Percentiles rank a stretch among this genome's conserved stretches.
Conservation (phyloP, 1,284 basidiomycete species). For the Trametes hirsuta region DNA sequence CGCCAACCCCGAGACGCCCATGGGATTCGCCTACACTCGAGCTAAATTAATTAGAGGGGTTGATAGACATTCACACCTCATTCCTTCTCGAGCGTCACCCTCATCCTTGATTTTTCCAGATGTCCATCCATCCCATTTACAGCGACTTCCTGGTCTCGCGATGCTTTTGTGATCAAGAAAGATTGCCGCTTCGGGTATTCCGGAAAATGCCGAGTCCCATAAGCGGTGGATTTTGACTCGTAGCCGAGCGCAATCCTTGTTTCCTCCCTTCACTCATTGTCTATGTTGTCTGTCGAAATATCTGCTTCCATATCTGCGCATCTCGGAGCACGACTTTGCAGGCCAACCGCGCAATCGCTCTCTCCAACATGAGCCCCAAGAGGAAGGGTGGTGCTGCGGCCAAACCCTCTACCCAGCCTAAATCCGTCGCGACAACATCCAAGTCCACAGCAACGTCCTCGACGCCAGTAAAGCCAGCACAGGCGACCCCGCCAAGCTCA, state of each 20-base stretch:
- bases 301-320: slow-evolving; percentile 21
- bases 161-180: no score
- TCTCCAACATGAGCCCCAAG: slow-evolving; percentile 25
- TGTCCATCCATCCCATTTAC: no score
- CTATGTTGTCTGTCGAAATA: slow-evolving; percentile 26
- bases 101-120: no score
- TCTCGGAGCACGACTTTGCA: slow-evolving; percentile 21
- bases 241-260: background rate
- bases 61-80: no score
- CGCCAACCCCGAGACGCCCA: no score
- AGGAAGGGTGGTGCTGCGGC: slow-evolving; percentile 13
- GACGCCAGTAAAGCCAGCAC: slow-evolving; percentile 3
- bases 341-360: slow-evolving; percentile 10
- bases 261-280: slow-evolving; percentile 15
- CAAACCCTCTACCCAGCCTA: background rate
- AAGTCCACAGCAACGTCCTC: background rate
- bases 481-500: slow-evolving; percentile 11
- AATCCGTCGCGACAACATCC: background rate
- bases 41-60: no score
- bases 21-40: no score
- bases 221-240: slow-evolving; percentile 25
- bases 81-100: no score
- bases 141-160: no score
- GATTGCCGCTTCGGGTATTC: slow-evolving; percentile 10
- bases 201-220: slow-evolving; percentile 22